phyloP scores from a whole-genome alignment of 2,329 filamentous ascomycete species.

The Whalleya microplaca region DNA sequence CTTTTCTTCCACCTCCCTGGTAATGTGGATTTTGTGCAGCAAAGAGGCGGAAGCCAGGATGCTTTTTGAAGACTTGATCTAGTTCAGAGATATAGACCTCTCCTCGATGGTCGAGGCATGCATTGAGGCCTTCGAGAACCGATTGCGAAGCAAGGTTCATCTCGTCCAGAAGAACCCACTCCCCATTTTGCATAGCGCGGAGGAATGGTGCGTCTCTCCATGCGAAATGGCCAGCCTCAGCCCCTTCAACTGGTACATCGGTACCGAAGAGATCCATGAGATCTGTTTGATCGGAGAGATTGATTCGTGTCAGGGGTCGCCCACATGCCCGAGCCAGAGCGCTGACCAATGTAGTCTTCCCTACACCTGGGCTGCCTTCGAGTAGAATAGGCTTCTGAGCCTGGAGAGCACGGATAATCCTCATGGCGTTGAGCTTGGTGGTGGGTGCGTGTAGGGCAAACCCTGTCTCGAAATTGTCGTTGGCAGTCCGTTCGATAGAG shows the following conservation, averaged over 20 bases:
- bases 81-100: conserved; percentile 95
- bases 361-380: conserved; percentile 96
- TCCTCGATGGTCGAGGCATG: conserved; percentile 93
- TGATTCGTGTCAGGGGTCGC: conserved; percentile 86
- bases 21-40: conserved; percentile 98
- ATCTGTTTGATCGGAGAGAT: conserved; percentile 96
- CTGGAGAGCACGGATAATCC: conserved; percentile 86
- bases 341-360: conserved; percentile 91
- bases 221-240: conserved; percentile 84
- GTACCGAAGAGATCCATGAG: conserved; percentile 97
- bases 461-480: conserved; percentile 55
- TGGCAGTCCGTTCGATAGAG: conserved; percentile 58
- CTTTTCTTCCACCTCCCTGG: conserved; percentile 93
- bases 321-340: conserved; percentile 82
- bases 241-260: conserved; percentile 94
- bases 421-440: conserved; percentile 86
- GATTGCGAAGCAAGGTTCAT: conserved; percentile 99
- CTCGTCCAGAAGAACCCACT: conserved; percentile 96
- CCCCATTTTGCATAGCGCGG: conserved; percentile 92
- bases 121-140: conserved; percentile 93
- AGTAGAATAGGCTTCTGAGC: conserved; percentile 89
- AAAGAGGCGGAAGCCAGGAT: conserved; percentile 90
- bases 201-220: conserved; percentile 97
- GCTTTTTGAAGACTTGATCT: conserved; percentile 89
- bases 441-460: conserved; percentile 90